Evolutionary conservation across 1,139 yeast species (phyloP).

Genomic region (Nakaseomyces bracarensis): DNA sequence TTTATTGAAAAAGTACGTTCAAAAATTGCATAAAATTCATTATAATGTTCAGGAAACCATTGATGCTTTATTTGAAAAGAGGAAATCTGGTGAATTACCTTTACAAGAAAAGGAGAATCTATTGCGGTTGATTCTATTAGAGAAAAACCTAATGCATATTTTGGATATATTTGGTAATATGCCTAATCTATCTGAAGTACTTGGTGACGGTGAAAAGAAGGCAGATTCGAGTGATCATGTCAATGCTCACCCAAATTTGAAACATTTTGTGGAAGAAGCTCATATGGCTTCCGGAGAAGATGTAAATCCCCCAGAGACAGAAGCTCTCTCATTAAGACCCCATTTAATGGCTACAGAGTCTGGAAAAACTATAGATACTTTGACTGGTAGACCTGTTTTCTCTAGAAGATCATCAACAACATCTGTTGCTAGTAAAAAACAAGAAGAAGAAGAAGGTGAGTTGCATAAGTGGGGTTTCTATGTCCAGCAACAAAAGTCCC

Average conservation of each 20-base stretch:
- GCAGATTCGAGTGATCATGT: neutral
- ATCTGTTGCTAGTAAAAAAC: conserved; percentile 60
- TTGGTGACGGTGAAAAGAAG: conserved; percentile 8
- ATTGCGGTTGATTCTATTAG: conserved; percentile 51
- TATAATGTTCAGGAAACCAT: conserved; percentile 51
- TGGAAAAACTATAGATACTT: conserved; percentile 54
- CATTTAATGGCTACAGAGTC: conserved; percentile 59
- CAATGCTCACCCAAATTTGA: conserved; percentile 10
- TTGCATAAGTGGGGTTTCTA: conserved; percentile 72
- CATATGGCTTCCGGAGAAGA: neutral
- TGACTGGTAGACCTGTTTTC: conserved; percentile 61
- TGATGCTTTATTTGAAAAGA: conserved; percentile 49
- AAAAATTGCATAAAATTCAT: conserved; percentile 44
- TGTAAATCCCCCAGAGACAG: conserved; percentile 12
- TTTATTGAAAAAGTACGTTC: conserved; percentile 39
- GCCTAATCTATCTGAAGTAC: conserved; percentile 17
- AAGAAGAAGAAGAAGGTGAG: conserved; percentile 86
- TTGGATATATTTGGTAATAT: conserved; percentile 42
- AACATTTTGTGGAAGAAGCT: conserved; percentile 13
- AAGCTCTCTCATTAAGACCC: conserved; percentile 33
- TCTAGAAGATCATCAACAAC: conserved; percentile 51
- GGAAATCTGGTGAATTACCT: conserved; percentile 47
- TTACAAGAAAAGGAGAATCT: conserved; percentile 62
- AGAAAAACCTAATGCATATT: conserved; percentile 55
- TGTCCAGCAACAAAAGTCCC: conserved; percentile 49